phyloP scores from a whole-genome alignment of 495 filamentous ascomycete genomes.

The Penicillium tannophilum region DNA sequence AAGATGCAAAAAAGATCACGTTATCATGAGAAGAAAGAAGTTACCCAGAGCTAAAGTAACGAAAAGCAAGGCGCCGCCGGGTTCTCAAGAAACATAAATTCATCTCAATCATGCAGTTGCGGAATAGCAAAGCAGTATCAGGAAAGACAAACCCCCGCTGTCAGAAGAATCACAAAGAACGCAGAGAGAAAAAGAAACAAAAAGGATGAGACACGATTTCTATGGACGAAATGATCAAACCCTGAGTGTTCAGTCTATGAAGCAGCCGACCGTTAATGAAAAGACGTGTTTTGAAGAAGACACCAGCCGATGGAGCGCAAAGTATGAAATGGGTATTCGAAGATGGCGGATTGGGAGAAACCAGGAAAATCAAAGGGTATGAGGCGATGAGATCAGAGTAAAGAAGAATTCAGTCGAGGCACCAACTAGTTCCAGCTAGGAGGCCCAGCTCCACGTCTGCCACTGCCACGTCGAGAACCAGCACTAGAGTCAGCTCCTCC shows the following conservation, averaged over 20 bases:
- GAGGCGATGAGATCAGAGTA: not conserved
- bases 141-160: not conserved
- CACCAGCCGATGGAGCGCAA: slow-evolving; percentile 9
- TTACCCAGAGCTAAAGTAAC: slow-evolving; percentile 1
- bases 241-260: slow-evolving; percentile 26
- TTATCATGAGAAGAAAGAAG: slow-evolving; percentile 4
- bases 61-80: slow-evolving; percentile 4
- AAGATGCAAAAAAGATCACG: not conserved
- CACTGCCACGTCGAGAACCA: slow-evolving; percentile 45
- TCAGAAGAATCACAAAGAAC: not conserved
- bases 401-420: not conserved
- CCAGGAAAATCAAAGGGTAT: not conserved
- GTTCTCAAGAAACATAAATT: slow-evolving; percentile 10
- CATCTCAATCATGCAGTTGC: slow-evolving; percentile 15
- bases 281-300: slow-evolving; percentile 18
- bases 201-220: slow-evolving; percentile 15
- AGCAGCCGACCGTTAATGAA: slow-evolving; percentile 17
- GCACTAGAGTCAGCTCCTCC: slow-evolving; percentile 32
- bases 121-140: slow-evolving; percentile 1
- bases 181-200: slow-evolving; percentile 4
- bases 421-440: slow-evolving; percentile 31
- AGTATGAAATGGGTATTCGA: slow-evolving; percentile 6
- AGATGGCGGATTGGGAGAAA: not conserved
- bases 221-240: slow-evolving; percentile 22
- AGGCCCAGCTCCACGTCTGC: slow-evolving; percentile 40